Evolutionary conservation across 2,329 filamentous ascomycete species (phyloP).

Genomic region (Alternaria arbusti): DNA sequence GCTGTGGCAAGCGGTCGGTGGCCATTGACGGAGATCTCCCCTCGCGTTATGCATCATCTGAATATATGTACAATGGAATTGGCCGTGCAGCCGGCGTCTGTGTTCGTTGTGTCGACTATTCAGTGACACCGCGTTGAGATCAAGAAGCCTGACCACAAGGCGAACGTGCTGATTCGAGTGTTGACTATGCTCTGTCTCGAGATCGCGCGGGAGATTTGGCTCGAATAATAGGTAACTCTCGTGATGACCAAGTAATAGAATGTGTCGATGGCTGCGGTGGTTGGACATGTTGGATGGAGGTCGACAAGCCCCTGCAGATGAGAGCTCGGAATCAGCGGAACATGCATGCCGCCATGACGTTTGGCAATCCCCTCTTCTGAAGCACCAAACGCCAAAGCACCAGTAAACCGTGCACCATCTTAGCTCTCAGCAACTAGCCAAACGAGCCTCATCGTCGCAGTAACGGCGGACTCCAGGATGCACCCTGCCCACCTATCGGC

Average conservation of each 20-base stretch:
- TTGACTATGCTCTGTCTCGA: neutral
- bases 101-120: neutral
- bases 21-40: neutral
- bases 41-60: neutral
- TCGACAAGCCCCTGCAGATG: neutral
- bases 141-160: neutral
- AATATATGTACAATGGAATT: neutral
- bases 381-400: neutral
- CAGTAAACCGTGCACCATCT: neutral
- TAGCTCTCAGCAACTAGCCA: neutral
- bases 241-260: neutral
- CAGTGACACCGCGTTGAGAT: neutral
- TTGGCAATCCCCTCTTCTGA: neutral
- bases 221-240: neutral
- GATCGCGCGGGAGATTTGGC: neutral
- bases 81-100: neutral
- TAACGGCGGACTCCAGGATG: slow-evolving; percentile 13
- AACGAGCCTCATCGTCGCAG: neutral
- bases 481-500: slow-evolving; percentile 19
- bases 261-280: neutral
- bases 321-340: slow-evolving; percentile 8
- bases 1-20: neutral
- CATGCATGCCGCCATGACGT: slow-evolving; percentile 4
- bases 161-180: neutral
- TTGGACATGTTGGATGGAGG: neutral